Evolutionary conservation across 2,329 filamentous ascomycete genomes (phyloP).

Genomic region (Aspergillus sp.): DNA sequence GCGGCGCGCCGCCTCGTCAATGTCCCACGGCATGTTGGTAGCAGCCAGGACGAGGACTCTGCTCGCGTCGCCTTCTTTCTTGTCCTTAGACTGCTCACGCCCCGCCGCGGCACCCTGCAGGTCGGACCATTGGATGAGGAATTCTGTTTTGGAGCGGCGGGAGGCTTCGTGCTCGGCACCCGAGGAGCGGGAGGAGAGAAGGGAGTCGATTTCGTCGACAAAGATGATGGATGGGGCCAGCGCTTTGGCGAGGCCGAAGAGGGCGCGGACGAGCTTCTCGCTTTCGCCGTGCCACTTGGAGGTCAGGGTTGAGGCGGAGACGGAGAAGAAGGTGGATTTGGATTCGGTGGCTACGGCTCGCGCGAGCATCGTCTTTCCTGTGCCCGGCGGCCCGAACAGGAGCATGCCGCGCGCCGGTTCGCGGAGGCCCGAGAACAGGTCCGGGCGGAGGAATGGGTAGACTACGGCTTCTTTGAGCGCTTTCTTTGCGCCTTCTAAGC

Average conservation of each 20-base stretch:
- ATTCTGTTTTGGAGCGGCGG: constrained; percentile 91
- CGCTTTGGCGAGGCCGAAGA: constrained; percentile 81
- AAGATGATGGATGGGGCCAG: constrained; percentile 95
- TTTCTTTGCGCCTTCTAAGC: constrained; percentile 79
- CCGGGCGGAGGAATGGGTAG: constrained; percentile 89
- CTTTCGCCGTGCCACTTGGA: constrained; percentile 95
- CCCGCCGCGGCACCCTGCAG: constrained; percentile 85
- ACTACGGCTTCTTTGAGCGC: constrained; percentile 93
- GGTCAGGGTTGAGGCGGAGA: constrained; percentile 86
- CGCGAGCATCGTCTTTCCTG: constrained; percentile 96
- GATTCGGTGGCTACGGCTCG: constrained; percentile 91
- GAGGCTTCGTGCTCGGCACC: constrained; percentile 83
- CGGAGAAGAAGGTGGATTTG: constrained; percentile 91
- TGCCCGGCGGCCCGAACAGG: constrained; percentile 92
- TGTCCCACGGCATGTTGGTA: constrained; percentile 94
- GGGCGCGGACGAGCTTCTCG: constrained; percentile 86
- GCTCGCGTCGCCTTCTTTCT: constrained; percentile 68
- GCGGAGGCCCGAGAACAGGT: constrained; percentile 88
- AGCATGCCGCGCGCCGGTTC: constrained; percentile 94
- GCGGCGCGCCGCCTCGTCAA: constrained; percentile 86
- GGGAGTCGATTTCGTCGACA: constrained; percentile 93
- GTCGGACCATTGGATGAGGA: constrained; percentile 95
- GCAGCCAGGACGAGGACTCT: constrained; percentile 88
- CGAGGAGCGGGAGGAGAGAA: constrained; percentile 73
- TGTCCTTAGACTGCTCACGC: constrained; percentile 58